These are phyloP conservation scores for Thoreauomyces humboldtii DNA, from an alignment of 192 early-diverging fungal genomes.

Conservation along the genomic window DNA sequence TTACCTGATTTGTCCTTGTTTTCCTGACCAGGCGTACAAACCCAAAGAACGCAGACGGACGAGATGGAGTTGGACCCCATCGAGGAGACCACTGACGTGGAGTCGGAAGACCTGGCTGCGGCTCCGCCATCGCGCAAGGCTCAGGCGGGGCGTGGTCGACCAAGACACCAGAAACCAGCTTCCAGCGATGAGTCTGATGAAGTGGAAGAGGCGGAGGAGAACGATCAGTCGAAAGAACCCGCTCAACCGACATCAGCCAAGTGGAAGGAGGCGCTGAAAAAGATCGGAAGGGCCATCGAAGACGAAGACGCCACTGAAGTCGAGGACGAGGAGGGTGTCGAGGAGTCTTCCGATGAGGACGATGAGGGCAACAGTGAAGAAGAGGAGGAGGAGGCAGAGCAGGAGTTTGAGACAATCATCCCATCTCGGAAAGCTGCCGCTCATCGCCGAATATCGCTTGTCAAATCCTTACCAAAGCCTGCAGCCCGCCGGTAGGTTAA, in stretches of 20 bases:
- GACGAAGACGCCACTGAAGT: constrained; percentile 9
- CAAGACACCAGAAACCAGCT: not conserved
- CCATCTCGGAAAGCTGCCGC: too few species aligned
- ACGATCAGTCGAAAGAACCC: not conserved
- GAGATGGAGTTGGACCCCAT: not conserved
- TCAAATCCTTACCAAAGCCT: too few species aligned
- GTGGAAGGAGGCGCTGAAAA: constrained; percentile 8
- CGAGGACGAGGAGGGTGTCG: not conserved
- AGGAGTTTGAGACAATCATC: too few species aligned
- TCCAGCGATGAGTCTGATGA: not conserved
- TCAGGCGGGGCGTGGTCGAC: too few species aligned
- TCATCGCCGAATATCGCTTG: too few species aligned
- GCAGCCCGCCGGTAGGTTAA: too few species aligned
- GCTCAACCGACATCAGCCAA: not conserved
- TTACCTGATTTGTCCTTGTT: not conserved
- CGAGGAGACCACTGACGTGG: not conserved
- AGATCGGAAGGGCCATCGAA: not conserved
- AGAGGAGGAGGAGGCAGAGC: constrained; percentile 5
- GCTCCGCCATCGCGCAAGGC: too few species aligned
- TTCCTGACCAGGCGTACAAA: not conserved
- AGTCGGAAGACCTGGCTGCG: not conserved
- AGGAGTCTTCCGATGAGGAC: constrained; percentile 1
- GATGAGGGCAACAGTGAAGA: not conserved
- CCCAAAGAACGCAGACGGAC: not conserved
- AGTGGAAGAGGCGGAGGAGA: not conserved